Evolutionary conservation across 805 yeast species (phyloP).

Genomic region (Soucietia sequanensis): DNA sequence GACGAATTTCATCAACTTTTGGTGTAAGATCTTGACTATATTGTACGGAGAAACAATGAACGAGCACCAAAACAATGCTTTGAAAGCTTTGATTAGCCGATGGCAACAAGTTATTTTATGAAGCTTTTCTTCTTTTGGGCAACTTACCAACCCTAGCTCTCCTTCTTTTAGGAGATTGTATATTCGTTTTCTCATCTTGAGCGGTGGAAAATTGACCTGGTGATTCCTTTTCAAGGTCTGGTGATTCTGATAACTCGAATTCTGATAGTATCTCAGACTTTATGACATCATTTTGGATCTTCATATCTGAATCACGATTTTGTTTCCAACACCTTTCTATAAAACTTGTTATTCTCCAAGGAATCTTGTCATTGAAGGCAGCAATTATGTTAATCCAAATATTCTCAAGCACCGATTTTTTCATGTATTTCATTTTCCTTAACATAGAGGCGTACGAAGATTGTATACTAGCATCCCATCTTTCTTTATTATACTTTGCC

Average conservation of each 20-base stretch:
- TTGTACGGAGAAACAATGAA: constrained; percentile 39
- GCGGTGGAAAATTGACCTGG: no score
- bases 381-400: no score
- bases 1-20: constrained; percentile 45
- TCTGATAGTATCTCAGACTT: no score
- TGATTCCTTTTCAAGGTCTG: no score
- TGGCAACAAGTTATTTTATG: constrained; percentile 27
- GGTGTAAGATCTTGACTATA: constrained; percentile 46
- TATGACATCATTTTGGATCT: no score
- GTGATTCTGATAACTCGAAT: no score
- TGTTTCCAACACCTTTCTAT: no score
- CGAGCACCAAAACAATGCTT: constrained; percentile 23
- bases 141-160: background rate
- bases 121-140: constrained; percentile 6
- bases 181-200: no score
- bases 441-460: background rate
- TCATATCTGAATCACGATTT: no score
- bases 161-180: constrained; percentile 1
- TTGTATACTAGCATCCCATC: constrained; percentile 8
- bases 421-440: background rate
- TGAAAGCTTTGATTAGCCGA: constrained; percentile 27
- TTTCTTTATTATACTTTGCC: constrained; percentile 6
- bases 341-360: no score
- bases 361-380: no score
- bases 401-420: no score